Evolutionary conservation across 352 stramenopile genomes (phyloP), one percentile per base, ranked within the genome.

Genomic region (Pythium angustatum): DNA sequence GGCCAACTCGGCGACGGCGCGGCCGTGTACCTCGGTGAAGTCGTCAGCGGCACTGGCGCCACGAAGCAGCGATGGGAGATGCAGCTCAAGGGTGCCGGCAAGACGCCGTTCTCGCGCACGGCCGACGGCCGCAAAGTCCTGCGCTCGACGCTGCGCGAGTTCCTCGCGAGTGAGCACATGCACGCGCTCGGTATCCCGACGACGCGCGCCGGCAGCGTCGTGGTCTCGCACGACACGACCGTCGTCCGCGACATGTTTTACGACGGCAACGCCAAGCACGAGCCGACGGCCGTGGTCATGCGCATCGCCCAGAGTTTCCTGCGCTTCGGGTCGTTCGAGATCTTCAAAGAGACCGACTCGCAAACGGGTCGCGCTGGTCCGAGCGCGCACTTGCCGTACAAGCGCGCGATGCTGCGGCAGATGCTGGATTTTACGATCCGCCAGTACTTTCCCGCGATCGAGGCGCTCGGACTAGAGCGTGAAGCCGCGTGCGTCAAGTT

Each of bases 131-230:
- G 97, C 24, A 98, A 97, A 65, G 95, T 95, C 26, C 62, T 91
- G 41, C 78, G 97, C 43, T 98, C 93, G 3, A 98, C 91, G 30
- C 85, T 99, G 61, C 83, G 97, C 45, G 97, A 99, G 83, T 99
- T 99, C 66, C 73, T 99, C 5, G 96, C 91, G 11, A 98, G 83
- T 60, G 96, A 99, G 75, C 88, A 97, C 41, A 98, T 99, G 95
- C 87, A 98, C 66, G 83, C 86, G 26, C 78, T 99, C 0, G 87
- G 90, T 1, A 85, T 99, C 6, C 87, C 88, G 0, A 99, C 97
- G 0, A 99, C 97, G 8, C 84, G 96, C 24, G 95, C 96, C 1
- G 87, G 80, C 6, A 90, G 81, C 60, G 79, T 96, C 12, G 81
- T 89, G 17, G 60, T 91, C 30, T 96, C 87, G 5, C 75, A 66